phyloP scores from a whole-genome alignment of 2,329 filamentous ascomycete genomes.

The Venturia oleaginea region DNA sequence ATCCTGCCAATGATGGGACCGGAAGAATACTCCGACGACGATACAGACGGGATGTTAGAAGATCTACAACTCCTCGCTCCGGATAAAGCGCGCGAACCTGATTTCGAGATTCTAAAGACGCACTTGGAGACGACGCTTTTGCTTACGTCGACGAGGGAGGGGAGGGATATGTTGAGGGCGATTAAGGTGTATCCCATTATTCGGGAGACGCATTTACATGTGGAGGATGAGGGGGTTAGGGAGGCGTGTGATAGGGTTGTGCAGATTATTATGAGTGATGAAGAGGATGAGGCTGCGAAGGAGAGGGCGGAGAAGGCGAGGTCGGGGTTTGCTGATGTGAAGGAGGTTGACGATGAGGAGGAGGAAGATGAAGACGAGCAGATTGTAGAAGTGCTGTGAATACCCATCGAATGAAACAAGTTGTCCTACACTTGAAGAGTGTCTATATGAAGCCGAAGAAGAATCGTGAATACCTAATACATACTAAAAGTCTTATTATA shows the following conservation, averaged over 20 bases:
- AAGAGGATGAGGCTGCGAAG: constrained; percentile 48
- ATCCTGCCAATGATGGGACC: constrained; percentile 78
- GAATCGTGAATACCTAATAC: neutral
- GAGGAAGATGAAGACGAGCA: constrained; percentile 28
- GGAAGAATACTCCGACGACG: constrained; percentile 82
- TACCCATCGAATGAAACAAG: neutral
- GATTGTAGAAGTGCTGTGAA: constrained; percentile 30
- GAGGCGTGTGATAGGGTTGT: constrained; percentile 86
- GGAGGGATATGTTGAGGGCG: constrained; percentile 62
- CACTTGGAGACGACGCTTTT: constrained; percentile 84
- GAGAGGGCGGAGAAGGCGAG: constrained; percentile 25
- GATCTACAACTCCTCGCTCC: constrained; percentile 84
- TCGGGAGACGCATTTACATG: constrained; percentile 71
- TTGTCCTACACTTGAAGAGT: neutral
- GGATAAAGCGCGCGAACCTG: constrained; percentile 77
- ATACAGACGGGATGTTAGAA: constrained; percentile 75
- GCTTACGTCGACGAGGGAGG: constrained; percentile 67
- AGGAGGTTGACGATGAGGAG: constrained; percentile 22
- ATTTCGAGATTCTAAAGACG: constrained; percentile 67
- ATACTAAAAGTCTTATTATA: neutral
- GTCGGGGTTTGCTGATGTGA: constrained; percentile 11
- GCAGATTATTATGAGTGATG: constrained; percentile 77
- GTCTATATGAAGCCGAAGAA: neutral
- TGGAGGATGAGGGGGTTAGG: constrained; percentile 68
- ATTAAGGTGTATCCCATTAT: constrained; percentile 84